A percentile compares a stretch with the other conserved stretches of the same genome.
These are phyloP conservation scores for Colletotrichum sp. DNA, from an alignment of 2,329 filamentous ascomycete species.

Conservation along the genomic window DNA sequence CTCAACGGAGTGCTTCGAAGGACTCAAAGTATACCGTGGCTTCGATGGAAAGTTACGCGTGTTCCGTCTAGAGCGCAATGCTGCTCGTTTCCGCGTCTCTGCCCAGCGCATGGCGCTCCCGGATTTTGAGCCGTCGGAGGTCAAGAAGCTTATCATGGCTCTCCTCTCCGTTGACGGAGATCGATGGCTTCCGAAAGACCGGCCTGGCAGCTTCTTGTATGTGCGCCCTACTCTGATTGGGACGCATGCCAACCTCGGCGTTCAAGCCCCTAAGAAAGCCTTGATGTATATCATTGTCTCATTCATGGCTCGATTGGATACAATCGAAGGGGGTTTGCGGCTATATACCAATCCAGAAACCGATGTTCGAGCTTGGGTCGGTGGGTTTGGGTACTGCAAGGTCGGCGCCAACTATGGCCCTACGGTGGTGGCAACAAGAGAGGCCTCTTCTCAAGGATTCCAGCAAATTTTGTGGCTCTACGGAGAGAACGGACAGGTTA, in stretches of 20 bases:
- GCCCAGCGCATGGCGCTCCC: neutral
- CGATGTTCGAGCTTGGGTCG: neutral
- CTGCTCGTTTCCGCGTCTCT: neutral
- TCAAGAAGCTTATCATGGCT: neutral
- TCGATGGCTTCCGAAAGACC: neutral
- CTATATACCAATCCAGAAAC: neutral
- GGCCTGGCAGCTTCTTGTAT: neutral
- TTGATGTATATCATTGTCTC: neutral
- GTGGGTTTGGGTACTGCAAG: neutral
- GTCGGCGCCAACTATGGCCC: neutral
- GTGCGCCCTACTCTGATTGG: neutral
- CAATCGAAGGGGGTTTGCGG: neutral
- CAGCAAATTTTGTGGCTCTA: neutral
- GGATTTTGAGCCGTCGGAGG: neutral
- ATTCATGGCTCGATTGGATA: neutral
- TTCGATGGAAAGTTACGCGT: neutral
- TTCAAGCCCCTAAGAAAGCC: neutral
- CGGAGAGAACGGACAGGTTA: neutral
- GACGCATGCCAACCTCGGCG: neutral
- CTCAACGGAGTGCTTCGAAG: neutral
- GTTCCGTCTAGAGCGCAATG: neutral
- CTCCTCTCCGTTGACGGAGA: neutral
- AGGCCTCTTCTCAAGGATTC: neutral
- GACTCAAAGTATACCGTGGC: neutral
- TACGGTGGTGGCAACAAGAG: neutral